Conservation (phyloP, 2,329 filamentous ascomycete species). For the Rhinocladiella mackenziei region DNA sequence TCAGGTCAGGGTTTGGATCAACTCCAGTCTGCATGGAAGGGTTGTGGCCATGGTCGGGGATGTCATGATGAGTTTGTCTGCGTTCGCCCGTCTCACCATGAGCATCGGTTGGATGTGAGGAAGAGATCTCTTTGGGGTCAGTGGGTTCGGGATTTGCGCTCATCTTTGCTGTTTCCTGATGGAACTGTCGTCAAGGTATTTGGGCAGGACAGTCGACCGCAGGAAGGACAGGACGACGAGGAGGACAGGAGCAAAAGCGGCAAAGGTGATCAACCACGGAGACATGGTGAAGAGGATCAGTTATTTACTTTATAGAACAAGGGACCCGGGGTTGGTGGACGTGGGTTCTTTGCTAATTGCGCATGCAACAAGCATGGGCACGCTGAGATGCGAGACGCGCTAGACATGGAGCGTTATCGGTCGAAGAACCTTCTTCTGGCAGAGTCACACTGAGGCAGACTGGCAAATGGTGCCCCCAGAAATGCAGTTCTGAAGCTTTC, state of each 20-base stretch:
- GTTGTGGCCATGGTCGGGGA: constrained; percentile 30
- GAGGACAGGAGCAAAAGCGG: constrained; percentile 23
- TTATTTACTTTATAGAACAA: constrained; percentile 12
- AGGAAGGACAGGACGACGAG: constrained; percentile 25
- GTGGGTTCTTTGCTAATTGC: no score
- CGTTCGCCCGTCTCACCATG: constrained; percentile 13
- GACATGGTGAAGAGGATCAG: constrained; percentile 20
- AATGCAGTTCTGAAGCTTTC: no score
- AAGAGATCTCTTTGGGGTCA: constrained; percentile 8
- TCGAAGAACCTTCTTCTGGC: no score
- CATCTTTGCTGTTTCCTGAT: constrained; percentile 20
- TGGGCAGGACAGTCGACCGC: constrained; percentile 27
- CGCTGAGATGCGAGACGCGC: no score
- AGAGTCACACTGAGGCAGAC: no score
- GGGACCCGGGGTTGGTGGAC: no score
- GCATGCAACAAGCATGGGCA: no score
- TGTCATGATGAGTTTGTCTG: constrained; percentile 17
- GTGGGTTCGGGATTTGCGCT: constrained; percentile 10
- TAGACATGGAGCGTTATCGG: no score
- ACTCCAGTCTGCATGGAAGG: constrained; percentile 24
- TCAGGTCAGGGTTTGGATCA: constrained; percentile 34
- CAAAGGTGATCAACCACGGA: constrained; percentile 24
- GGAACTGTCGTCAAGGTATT: constrained; percentile 27
- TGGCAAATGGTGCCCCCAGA: no score
- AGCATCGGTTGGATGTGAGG: constrained; percentile 6